Base-by-base conservation (phyloP, 225 moss, liverwort and hornwort genomes). In the Neckera pumila region DNA sequence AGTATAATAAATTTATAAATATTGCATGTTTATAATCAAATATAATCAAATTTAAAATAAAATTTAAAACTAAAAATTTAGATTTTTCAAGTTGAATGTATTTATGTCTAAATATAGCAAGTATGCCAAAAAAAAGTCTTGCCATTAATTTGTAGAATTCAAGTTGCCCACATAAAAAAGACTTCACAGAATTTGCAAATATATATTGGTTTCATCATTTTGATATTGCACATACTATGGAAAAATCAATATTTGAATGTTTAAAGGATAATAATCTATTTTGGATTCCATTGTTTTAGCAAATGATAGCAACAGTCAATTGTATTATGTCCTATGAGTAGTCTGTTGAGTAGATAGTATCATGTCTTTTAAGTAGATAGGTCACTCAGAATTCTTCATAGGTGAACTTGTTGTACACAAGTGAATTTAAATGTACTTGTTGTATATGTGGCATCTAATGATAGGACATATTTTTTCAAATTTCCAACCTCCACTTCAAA, bases 81-180 rank as follows among this genome's bases (percentile, higher is more conserved):
- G 17, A 4, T 45, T 63, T 51, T 30, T 53, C 0, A 14, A n/a
- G 7, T 47, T 19, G 13, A 53, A 76, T 54, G 16, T 8, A 22
- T 40, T 54, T 86, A 6, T 40, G 2, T 13, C 3, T 12, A 56
- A 31, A 27, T 40, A 33, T 65, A 0, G 2, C 10, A 31, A 63
- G 4, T n/a, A n/a, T n/a, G 12, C 17, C 7, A 11, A 11, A 1
- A 12, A 43, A 69, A 64, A n/a, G 2, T 1, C 13, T 3, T 34
- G 1, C 5, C 2, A 65, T 16, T 26, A 17, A 36, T 54, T 54
- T 54, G 1, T 78, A n/a, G 25, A 23, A 78, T 36, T 54, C 3
- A 56, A 25, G 6, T 16, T 54, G 7, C 2, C 7, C 0, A 36
- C 1, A n/a, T 3, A 36, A 8, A 2, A 51, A 56, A 78, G 6